These are phyloP conservation scores for Massarina eburnea DNA, from an alignment of 2,329 filamentous ascomycete species.

Conservation along the genomic window DNA sequence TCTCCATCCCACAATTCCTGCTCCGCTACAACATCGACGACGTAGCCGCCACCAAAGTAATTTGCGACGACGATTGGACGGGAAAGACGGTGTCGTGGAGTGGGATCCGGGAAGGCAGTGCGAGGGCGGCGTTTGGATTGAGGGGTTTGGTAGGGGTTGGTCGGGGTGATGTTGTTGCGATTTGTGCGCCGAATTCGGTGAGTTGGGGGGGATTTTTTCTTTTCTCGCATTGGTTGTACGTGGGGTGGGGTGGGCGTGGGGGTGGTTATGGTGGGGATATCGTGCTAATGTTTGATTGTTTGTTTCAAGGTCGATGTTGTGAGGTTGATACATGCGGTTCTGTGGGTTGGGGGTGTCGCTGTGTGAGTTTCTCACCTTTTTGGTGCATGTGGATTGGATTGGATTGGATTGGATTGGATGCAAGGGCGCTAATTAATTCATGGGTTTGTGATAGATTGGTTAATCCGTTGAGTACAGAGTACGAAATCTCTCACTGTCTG, in stretches of 20 bases:
- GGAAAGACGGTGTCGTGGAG: constrained; percentile 17
- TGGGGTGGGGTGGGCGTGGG: too few relatives aligned
- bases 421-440: neutral
- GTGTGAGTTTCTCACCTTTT: constrained; percentile 10
- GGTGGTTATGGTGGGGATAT: too few relatives aligned
- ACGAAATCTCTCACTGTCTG: constrained; percentile 17
- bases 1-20: constrained; percentile 20
- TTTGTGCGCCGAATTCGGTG: constrained; percentile 20
- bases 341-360: constrained; percentile 18
- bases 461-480: constrained; percentile 17
- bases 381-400: too few relatives aligned
- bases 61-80: constrained; percentile 23
- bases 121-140: constrained; percentile 14
- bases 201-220: too few relatives aligned
- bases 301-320: constrained; percentile 17
- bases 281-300: neutral
- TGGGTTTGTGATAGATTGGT: constrained; percentile 14
- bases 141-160: constrained; percentile 8
- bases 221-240: too few relatives aligned
- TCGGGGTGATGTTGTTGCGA: constrained; percentile 18
- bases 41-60: constrained; percentile 12
- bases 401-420: neutral
- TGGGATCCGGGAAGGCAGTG: constrained; percentile 8
- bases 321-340: constrained; percentile 17
- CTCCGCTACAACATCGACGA: constrained; percentile 19